A percentile compares a stretch with the other conserved stretches of the same genome.
Conservation (phyloP, 345 rosid species). For the Nasturtium officinale region DNA sequence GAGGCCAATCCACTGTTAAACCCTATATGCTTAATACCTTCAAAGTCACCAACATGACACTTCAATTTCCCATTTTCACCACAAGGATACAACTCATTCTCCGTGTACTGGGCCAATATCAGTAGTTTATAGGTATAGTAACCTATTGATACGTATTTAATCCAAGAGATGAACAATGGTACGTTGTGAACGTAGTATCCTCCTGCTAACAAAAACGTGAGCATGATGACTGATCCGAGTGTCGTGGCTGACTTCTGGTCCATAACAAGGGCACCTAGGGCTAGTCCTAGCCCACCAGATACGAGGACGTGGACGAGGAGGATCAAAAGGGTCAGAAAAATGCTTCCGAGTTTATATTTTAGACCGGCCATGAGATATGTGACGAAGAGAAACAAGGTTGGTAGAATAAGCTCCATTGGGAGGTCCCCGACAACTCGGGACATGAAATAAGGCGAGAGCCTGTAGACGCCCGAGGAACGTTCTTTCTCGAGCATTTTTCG, state of each 20-base stretch:
- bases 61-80: constrained; percentile 43
- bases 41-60: constrained; percentile 74
- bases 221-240: constrained; percentile 90
- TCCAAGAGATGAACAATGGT: constrained; percentile 78
- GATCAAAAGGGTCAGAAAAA: constrained; percentile 50
- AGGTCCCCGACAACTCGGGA: constrained; percentile 63
- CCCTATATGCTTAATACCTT: constrained; percentile 59
- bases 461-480: constrained; percentile 80
- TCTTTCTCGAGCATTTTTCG: constrained; percentile 83
- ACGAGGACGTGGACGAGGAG: constrained; percentile 79
- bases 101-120: constrained; percentile 75
- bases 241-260: constrained; percentile 89
- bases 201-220: constrained; percentile 72
- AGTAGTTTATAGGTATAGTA: constrained; percentile 83
- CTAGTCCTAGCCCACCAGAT: constrained; percentile 87
- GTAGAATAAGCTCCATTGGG: constrained; percentile 76
- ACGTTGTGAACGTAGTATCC: constrained; percentile 89
- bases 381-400: constrained; percentile 53
- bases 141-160: constrained; percentile 82
- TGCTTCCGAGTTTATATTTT: constrained; percentile 43
- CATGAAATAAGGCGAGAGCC: constrained; percentile 82
- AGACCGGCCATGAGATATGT: constrained; percentile 82
- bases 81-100: constrained; percentile 62
- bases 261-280: constrained; percentile 84
- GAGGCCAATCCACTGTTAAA: constrained; percentile 51